Base-by-base conservation (phyloP, 2,329 filamentous ascomycete genomes). In the Botrytis medusae region DNA sequence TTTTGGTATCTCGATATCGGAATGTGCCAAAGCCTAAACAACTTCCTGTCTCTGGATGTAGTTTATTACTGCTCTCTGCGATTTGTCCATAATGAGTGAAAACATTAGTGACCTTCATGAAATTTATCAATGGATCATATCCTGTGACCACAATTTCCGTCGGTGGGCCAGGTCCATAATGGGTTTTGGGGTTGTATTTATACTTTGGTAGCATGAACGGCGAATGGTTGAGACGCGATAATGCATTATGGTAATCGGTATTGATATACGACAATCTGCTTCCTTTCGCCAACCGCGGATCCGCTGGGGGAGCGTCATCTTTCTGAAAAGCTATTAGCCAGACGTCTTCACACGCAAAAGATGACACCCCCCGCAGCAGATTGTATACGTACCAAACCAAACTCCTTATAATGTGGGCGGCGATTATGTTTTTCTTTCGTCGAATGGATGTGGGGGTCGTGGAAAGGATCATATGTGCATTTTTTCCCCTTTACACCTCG, bases 11-110 rank as follows among this genome's bases (percentile, higher is more conserved):
- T 79, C 92, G 91, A 82, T 97, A 99, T 74, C 92, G 91, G 80
- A 99, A 94, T 25, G 94, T 93, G 77, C 93, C 97, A 81, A 99
- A 95, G 20, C 96, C 96, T 20, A 99, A 87, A 80, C 97, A 97
- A 80, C 93, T 96, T 29, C 96, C 96, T 20, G 95, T 98, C 73
- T 95, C 92, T 14, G 96, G 96, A 82, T 99, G 94, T 79, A 97
- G 95, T 81, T 97, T 95, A 80, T 98, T 98, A 80, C 93, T 94
- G 78, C 97, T 92, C 80, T 95, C 92, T 62, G 92, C 92, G 76
- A 99, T 95, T 74, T 97, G 93, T 71, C 94, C 94, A 83, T 92
- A 97, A 4, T 88, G 89, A 29, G 91, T 89, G 81, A 97, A 97
- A 71, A 93, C 88, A 63, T 91, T 89, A 29, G 88, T 89, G 69